Evolutionary conservation across 306 rosid species (phyloP).

Genomic region (Cicer yamashitae): DNA sequence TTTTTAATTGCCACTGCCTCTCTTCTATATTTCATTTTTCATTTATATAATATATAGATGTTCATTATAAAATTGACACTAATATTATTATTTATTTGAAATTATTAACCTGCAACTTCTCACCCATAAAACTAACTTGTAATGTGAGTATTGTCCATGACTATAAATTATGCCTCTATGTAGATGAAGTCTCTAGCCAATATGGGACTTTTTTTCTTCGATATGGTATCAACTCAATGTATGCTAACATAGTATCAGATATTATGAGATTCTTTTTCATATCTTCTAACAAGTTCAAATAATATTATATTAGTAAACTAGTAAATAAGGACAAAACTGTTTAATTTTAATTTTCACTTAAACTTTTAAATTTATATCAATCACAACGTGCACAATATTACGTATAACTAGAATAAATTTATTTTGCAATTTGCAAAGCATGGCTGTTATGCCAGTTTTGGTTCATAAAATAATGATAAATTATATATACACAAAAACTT

Average conservation of each 20-base stretch:
- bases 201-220: not conserved
- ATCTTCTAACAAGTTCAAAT: not conserved
- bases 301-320: not conserved
- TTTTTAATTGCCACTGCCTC: not conserved
- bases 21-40: not conserved
- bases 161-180: not conserved
- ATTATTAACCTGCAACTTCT: not conserved
- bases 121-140: not conserved
- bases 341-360: not conserved
- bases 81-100: not conserved
- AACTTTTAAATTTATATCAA: not conserved
- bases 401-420: not conserved
- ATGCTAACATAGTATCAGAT: not conserved
- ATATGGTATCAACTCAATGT: not conserved
- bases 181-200: not conserved
- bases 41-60: not conserved
- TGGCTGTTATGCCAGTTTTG: not conserved
- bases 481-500: slow-evolving; percentile 48
- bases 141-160: not conserved
- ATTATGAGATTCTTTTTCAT: slow-evolving; percentile 5
- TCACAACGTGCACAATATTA: not conserved
- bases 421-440: slow-evolving; percentile 1
- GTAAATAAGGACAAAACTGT: not conserved
- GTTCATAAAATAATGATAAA: slow-evolving; percentile 39
- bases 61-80: slow-evolving; percentile 1